Evolutionary conservation across 2,329 filamentous ascomycete species (phyloP), one percentile per base, ranked within the genome.

Genomic region (Colletotrichum neosansevieriae): DNA sequence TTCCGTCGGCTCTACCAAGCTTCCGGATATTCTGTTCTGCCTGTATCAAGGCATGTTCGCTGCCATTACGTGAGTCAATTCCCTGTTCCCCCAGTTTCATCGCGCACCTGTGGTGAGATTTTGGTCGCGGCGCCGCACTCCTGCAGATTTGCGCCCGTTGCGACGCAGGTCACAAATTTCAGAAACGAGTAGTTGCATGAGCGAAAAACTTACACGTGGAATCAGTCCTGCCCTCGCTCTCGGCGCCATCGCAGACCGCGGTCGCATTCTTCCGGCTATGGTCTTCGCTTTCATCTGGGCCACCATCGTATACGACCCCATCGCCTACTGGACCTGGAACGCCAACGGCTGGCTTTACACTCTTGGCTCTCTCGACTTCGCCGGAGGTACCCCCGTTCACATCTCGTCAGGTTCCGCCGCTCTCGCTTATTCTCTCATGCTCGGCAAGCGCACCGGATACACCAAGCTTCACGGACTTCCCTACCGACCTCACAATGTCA

Each of bases 41-140:
- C 84, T 97, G 32, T 97, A 93, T 83, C 92, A 95, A 81, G 92
- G 92, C 85, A 94, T 95, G 92, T 95, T 95, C 78, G 93, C 93
- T 21, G 88, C 89, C 71, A 95, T 97, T 83, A 97, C 94, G 91
- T 94, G 85, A 82, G 91, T 83, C 1, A 49, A 29, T 50, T 9
- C 6, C 40, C 19, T n/a, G 7, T 47, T 13, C 40, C 13, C 58
- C 15, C 13, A n/a, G 9, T 19, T 34, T n/a, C 47, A 19, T 53
- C 17, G 58, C 34, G 45, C 19, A 34, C 7, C 32, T 51, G 58
- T 42, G 45, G 58, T 42, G 21, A 42, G 45, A 60, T 51, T 42
- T 60, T 51, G 58, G 58, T 50, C 45, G 6, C 10, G 2, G n/a
- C 45, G 58, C 58, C 58, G 58, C 58, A 29, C 19, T 19, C 34